Evolutionary conservation across 225 moss, liverwort and hornwort genomes (phyloP).

Genomic region (Thuidium tamariscinum): DNA sequence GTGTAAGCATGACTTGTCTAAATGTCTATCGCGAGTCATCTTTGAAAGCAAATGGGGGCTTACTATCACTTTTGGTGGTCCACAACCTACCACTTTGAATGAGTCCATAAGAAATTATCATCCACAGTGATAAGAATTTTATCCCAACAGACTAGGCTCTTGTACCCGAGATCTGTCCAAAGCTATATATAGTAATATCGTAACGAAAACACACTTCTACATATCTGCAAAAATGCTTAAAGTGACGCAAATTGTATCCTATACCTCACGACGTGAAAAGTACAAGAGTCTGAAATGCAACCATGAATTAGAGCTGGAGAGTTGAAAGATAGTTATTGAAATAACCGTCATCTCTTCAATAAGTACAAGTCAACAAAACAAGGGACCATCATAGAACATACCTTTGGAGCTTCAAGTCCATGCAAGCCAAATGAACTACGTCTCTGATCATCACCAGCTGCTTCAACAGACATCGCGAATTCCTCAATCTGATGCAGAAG

Average conservation of each 20-base stretch:
- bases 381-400: neutral
- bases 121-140: neutral
- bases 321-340: neutral
- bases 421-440: slow-evolving; percentile 63
- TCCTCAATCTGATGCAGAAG: slow-evolving; percentile 76
- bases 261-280: neutral
- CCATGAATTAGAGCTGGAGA: neutral
- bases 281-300: neutral
- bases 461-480: slow-evolving; percentile 30
- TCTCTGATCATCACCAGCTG: slow-evolving; percentile 36
- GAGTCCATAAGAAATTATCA: neutral
- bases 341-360: neutral
- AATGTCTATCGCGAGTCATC: neutral
- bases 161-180: neutral
- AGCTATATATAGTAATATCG: neutral
- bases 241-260: neutral
- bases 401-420: slow-evolving; percentile 92
- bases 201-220: neutral
- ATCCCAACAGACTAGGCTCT: neutral
- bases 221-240: neutral
- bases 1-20: neutral
- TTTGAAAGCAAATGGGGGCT: neutral
- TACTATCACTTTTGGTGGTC: neutral
- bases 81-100: neutral
- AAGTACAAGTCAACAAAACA: neutral